Evolutionary conservation across 2,329 filamentous ascomycete genomes (phyloP).

Genomic region (Pseudogymnoascus sp.): DNA sequence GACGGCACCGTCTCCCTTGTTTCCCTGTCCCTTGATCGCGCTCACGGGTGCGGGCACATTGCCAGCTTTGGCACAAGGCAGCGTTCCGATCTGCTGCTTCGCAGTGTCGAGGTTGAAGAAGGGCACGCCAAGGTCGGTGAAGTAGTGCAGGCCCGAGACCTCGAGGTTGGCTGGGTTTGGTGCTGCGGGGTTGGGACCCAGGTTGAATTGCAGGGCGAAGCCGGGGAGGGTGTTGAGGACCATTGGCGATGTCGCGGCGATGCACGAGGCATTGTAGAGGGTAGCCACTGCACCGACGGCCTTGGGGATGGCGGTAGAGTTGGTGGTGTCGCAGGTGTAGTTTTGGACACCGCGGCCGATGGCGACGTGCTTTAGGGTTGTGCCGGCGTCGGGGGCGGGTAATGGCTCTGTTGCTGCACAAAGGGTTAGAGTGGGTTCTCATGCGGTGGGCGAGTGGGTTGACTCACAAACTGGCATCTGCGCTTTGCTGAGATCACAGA

Average conservation of each 20-base stretch:
- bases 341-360: constrained; percentile 87
- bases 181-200: constrained; percentile 35
- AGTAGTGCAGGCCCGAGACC: constrained; percentile 74
- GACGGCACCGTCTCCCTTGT: constrained; percentile 59
- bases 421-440: constrained; percentile 20
- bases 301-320: constrained; percentile 52
- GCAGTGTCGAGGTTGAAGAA: constrained; percentile 69
- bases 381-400: constrained; percentile 49
- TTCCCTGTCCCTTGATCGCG: constrained; percentile 48
- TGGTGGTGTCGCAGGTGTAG: constrained; percentile 69
- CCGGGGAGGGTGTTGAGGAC: constrained; percentile 57
- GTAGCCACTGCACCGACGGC: constrained; percentile 68
- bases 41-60: constrained; percentile 53
- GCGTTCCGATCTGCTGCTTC: constrained; percentile 48
- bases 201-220: constrained; percentile 60
- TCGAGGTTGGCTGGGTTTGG: constrained; percentile 50
- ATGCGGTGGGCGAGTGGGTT: neutral
- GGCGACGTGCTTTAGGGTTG: constrained; percentile 67
- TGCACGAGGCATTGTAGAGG: constrained; percentile 81
- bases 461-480: constrained; percentile 42
- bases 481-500: constrained; percentile 48
- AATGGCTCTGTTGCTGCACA: constrained; percentile 48
- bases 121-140: constrained; percentile 60
- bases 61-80: constrained; percentile 53
- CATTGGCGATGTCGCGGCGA: constrained; percentile 61